Evolutionary conservation across 2,329 filamentous ascomycete genomes (phyloP), one percentile per base, ranked within the genome.

Genomic region (Nemania diffusa): DNA sequence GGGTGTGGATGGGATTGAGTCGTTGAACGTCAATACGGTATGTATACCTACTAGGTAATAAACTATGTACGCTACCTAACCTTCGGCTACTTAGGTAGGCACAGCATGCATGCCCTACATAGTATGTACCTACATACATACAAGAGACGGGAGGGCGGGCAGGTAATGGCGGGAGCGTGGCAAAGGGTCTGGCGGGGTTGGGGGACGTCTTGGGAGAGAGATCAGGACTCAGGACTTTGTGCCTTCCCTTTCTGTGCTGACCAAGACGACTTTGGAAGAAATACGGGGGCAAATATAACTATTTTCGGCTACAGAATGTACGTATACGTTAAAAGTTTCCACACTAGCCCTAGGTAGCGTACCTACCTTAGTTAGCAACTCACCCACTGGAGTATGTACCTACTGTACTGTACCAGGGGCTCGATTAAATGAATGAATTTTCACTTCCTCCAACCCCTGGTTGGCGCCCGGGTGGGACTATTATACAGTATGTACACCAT

Each of bases 401-500:
- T n/a, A n/a, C n/a, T n/a, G 40, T 44, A 44, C 37, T 40, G 37
- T 9, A 27, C 26, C 55, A 53, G 62, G 62, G 68, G 65, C 69
- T 44, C 59, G 60, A 72, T 70, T 68, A 67, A 72, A 72, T 72
- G 67, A 71, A 60, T 64, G 67, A 71, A 60, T 64, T 69, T 73
- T 70, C 58, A 57, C 37, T 68, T 60, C 56, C 42, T 55, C 63
- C 15, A 51, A 48, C 55, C 64, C 44, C 46, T 62, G 58, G 40
- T 44, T 44, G 40, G 40, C 40, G 40, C 40, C 58, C 48, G 52
- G 57, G 11, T 22, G 40, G 29, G 6, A 40, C 57, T 40, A 40
- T 50, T 26, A 22, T 2, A 52, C 22, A 53, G 22, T 32, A 26
- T 53, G 13, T n/a, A n/a, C n/a, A n/a, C n/a, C n/a, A n/a, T n/a